Evolutionary conservation across 768 basidiomycete genomes (phyloP), one percentile per base, ranked within the genome.

Genomic region (Dacryopinax primogenitus): DNA sequence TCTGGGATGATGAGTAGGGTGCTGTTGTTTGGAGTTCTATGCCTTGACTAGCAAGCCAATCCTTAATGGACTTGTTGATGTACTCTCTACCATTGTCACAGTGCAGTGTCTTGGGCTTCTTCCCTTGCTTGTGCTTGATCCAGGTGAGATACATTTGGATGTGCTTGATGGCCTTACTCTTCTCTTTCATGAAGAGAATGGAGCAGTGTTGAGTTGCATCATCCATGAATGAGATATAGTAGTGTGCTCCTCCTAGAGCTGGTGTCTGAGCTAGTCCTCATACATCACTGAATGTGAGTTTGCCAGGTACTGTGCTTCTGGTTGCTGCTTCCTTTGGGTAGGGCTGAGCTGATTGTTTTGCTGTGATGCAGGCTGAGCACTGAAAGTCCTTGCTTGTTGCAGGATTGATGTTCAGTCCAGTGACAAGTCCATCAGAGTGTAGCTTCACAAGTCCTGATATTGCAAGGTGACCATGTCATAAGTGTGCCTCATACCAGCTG

Each of bases 311-410:
- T 21, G 64, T 26, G 11, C n/a, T 26, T 18, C 51, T 23, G 15
- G 26, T 37, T 3, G 32, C 28, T 45, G 37, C 23, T 30, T 51
- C 41, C 2, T 37, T 28, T 51, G 64, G 44, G 47, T 32, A 65
- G 11, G 44, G 32, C 28, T 32, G 30, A 28, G 15, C 30, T 21
- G 32, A 30, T 30, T 18, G 18, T 32, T 68, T 68, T 15, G 35
- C 67, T 33, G 36, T 37, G 23, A 68, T 63, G 36, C 62, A 68
- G 15, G 66, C 66, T 2, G 16, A 37, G 65, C 67, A 68, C 23
- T 66, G 33, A 11, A 26, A 36, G 15, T 39, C n/a, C 63, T 35
- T 36, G 37, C 37, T 39, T 39, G 37, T 11, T 39, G 37, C n/a
- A 39, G 37, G 37, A n/a, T n/a, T n/a, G n/a, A n/a, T n/a, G n/a